Conservation (phyloP, 768 basidiomycete genomes). For the Suillus placidus region DNA sequence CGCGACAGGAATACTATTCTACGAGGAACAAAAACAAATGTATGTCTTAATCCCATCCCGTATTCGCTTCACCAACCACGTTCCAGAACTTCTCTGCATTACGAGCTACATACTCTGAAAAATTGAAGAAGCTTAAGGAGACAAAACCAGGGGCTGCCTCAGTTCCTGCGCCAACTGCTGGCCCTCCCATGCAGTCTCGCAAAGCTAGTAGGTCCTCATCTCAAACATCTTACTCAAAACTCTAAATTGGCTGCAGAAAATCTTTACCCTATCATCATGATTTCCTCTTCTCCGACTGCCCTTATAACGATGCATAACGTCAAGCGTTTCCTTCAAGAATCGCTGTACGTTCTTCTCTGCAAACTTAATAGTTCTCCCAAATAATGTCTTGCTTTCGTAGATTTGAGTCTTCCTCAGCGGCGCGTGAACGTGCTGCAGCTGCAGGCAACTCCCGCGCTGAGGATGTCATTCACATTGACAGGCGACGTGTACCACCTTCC, state of each 20-base stretch:
- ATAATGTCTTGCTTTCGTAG: slow-evolving; percentile 32
- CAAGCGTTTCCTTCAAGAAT: slow-evolving; percentile 89
- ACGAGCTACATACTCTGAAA: slow-evolving; percentile 66
- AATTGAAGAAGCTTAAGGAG: slow-evolving; percentile 78
- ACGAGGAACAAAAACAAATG: slow-evolving; percentile 82
- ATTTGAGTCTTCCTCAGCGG: slow-evolving; percentile 77
- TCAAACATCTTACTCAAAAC: neutral
- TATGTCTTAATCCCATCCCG: slow-evolving; percentile 38
- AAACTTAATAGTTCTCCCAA: neutral
- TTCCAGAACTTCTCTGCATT: slow-evolving; percentile 80
- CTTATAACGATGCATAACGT: slow-evolving; percentile 99
- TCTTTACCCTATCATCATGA: slow-evolving; percentile 93
- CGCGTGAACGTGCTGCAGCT: slow-evolving; percentile 64
- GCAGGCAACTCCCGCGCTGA: slow-evolving; percentile 78
- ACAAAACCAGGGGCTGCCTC: slow-evolving; percentile 53
- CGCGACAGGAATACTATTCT: slow-evolving; percentile 82
- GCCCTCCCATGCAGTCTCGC: slow-evolving; percentile 49
- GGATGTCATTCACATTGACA: slow-evolving; percentile 87
- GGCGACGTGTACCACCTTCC: slow-evolving; percentile 61
- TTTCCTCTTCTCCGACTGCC: slow-evolving; percentile 90
- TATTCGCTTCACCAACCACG: neutral
- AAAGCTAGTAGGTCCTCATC: slow-evolving; percentile 61
- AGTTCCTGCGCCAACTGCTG: slow-evolving; percentile 41
- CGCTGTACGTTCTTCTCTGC: slow-evolving; percentile 51
- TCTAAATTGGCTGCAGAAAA: slow-evolving; percentile 46